Percentiles rank a stretch among this genome's conserved stretches.
Evolutionary conservation across 768 basidiomycete genomes (phyloP).

Genomic region (Termitomyces titanicus): DNA sequence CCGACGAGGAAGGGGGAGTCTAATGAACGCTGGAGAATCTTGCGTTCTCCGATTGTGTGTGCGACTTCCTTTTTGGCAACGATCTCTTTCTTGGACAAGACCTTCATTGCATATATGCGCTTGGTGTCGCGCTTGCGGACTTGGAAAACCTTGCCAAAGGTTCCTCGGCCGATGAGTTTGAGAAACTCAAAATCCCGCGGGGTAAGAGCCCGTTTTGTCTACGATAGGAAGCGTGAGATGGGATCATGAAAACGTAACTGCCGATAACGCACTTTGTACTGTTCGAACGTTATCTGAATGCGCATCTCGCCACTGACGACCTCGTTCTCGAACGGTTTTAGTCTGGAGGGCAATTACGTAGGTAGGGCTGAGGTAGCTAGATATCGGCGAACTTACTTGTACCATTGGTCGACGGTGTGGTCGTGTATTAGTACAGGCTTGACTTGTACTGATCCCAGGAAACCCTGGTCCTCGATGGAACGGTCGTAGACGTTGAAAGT

Average conservation of each 20-base stretch:
- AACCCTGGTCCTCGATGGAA: slow-evolving; percentile 74
- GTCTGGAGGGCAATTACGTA: slow-evolving; percentile 37
- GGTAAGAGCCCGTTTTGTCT: slow-evolving; percentile 85
- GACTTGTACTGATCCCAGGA: slow-evolving; percentile 88
- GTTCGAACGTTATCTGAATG: slow-evolving; percentile 91
- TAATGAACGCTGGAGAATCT: slow-evolving; percentile 91
- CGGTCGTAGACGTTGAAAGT: slow-evolving; percentile 93
- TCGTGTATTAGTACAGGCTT: slow-evolving; percentile 91
- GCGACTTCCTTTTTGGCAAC: slow-evolving; percentile 99
- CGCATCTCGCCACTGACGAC: slow-evolving; percentile 89
- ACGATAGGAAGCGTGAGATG: slow-evolving; percentile 9
- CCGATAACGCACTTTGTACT: slow-evolving; percentile 65
- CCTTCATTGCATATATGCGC: slow-evolving; percentile 99
- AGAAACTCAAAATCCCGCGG: slow-evolving; percentile 98
- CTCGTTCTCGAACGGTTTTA: slow-evolving; percentile 75
- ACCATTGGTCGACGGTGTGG: slow-evolving; percentile 96
- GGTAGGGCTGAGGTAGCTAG: slow-evolving; percentile 12
- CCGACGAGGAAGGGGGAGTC: slow-evolving; percentile 98
- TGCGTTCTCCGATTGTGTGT: slow-evolving; percentile 98
- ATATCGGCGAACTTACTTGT: slow-evolving; percentile 58
- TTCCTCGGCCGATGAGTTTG: slow-evolving; percentile 96
- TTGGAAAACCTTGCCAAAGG: slow-evolving; percentile 98
- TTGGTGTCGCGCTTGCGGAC: slow-evolving; percentile 97
- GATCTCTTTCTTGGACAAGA: slow-evolving; percentile 97
- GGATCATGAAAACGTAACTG: slow-evolving; percentile 8